Percentiles rank a stretch among this genome's conserved stretches.
These are phyloP conservation scores for Chenopodium suecicum DNA, from an alignment of 148 eudicot species.

Conservation along the genomic window DNA sequence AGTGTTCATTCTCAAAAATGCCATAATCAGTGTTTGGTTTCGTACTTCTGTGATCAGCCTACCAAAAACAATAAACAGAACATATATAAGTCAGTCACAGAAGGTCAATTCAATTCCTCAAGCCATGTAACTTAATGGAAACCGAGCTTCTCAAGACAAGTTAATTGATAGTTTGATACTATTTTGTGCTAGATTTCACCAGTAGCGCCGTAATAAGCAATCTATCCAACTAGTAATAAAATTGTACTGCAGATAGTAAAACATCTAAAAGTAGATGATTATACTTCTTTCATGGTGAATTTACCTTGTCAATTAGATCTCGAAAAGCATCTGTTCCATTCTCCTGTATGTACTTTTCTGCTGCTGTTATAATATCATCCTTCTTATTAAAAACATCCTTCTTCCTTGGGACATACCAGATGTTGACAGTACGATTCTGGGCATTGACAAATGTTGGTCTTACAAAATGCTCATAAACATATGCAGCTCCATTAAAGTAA, in stretches of 20 bases:
- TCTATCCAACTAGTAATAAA: background rate
- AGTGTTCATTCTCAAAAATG: constrained; percentile 39
- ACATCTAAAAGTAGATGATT: background rate
- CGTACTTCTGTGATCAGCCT: constrained; percentile 38
- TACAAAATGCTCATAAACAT: constrained; percentile 78
- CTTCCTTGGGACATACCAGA: constrained; percentile 71
- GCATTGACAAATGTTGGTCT: constrained; percentile 64
- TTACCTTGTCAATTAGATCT: constrained; percentile 58
- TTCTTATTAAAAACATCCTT: constrained; percentile 50
- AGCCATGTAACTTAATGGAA: background rate
- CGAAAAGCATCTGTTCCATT: constrained; percentile 67
- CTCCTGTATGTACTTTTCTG: constrained; percentile 74
- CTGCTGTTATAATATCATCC: constrained; percentile 77
- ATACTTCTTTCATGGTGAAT: background rate
- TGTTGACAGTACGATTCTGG: constrained; percentile 43
- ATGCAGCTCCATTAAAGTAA: constrained; percentile 94
- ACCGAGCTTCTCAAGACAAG: background rate
- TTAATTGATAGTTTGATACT: background rate
- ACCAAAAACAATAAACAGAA: background rate
- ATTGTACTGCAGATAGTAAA: background rate
- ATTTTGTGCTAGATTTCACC: background rate
- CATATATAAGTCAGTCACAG: background rate
- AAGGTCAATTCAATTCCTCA: background rate
- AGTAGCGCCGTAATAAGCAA: background rate
- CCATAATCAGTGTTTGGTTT: constrained; percentile 26